Evolutionary conservation across 805 yeast species (phyloP).

Genomic region (Wickerhamomyces subpelliculosus): DNA sequence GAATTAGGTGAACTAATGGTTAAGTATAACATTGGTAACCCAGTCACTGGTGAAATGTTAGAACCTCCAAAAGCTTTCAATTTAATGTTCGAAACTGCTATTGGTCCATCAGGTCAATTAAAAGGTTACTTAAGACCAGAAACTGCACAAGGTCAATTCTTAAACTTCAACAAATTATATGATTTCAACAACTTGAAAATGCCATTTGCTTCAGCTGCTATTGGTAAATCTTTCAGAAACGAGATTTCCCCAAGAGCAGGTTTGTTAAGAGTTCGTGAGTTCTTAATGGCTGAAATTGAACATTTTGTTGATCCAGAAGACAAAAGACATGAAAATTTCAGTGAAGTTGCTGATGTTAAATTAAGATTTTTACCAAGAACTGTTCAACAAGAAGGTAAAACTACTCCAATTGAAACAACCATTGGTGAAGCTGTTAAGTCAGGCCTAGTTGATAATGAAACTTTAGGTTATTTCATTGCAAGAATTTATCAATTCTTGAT

Average conservation of each 20-base stretch:
- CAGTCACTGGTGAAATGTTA: conserved; percentile 78
- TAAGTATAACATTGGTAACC: conserved; percentile 82
- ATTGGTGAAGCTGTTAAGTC: conserved; percentile 86
- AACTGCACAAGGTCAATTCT: conserved; percentile 99
- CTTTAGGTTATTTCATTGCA: conserved; percentile 94
- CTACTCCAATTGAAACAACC: conserved; percentile 54
- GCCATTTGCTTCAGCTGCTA: conserved; percentile 99
- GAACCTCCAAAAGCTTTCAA: conserved; percentile 94
- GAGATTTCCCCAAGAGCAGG: conserved; percentile 99
- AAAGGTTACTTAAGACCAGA: conserved; percentile 97
- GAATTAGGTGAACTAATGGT: conserved; percentile 85
- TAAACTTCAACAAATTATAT: conserved; percentile 87
- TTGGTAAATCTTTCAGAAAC: conserved; percentile 97
- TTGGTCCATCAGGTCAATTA: conserved; percentile 96
- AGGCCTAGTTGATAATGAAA: conserved; percentile 92
- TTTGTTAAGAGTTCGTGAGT: conserved; percentile 94
- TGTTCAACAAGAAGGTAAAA: conserved; percentile 81
- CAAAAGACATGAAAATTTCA: conserved; percentile 77
- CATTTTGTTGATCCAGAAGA: conserved; percentile 93
- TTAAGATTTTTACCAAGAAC: conserved; percentile 79
- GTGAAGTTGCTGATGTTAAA: conserved; percentile 63
- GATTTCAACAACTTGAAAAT: conserved; percentile 93
- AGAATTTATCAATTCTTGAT: conserved; percentile 80
- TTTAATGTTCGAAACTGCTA: conserved; percentile 98
- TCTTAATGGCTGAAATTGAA: conserved; percentile 98